Evolutionary conservation across 345 rosid genomes (phyloP).

Genomic region (Eutrema japonicum): DNA sequence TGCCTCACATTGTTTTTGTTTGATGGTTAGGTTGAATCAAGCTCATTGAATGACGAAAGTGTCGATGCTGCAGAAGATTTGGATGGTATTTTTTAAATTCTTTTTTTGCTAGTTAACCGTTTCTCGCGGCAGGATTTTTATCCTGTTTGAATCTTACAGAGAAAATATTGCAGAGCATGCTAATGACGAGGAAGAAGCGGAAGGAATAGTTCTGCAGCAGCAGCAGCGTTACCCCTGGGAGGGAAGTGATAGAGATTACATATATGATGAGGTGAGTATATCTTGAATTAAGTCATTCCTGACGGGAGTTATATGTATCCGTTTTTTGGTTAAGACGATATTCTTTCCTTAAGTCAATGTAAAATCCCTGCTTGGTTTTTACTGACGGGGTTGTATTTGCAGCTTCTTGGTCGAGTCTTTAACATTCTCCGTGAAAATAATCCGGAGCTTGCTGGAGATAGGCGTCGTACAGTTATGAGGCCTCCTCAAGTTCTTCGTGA

Average conservation of each 20-base stretch:
- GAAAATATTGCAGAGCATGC: constrained; percentile 50
- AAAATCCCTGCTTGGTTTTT: neutral
- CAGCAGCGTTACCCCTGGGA: constrained; percentile 87
- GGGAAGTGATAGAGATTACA: constrained; percentile 88
- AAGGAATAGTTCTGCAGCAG: constrained; percentile 47
- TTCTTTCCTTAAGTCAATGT: neutral
- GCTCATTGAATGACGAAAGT: constrained; percentile 63
- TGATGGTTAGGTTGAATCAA: constrained; percentile 66
- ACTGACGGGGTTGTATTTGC: constrained; percentile 40
- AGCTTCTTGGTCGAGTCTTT: constrained; percentile 92
- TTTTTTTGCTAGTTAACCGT: neutral
- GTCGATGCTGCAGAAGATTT: constrained; percentile 64
- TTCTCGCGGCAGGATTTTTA: neutral
- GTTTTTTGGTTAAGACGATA: neutral
- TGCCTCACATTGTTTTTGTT: constrained; percentile 19
- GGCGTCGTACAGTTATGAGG: constrained; percentile 97
- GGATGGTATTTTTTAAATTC: constrained; percentile 54
- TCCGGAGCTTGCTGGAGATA: constrained; percentile 96
- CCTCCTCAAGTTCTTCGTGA: constrained; percentile 98
- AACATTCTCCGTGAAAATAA: constrained; percentile 91
- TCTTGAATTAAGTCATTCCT: too few species aligned
- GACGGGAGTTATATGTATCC: too few species aligned
- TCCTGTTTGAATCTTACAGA: constrained; percentile 21
- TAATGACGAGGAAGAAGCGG: constrained; percentile 66
- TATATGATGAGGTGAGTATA: constrained; percentile 75